Base-by-base conservation (phyloP, 2,329 filamentous ascomycete species). In the Balansia obtecta region DNA sequence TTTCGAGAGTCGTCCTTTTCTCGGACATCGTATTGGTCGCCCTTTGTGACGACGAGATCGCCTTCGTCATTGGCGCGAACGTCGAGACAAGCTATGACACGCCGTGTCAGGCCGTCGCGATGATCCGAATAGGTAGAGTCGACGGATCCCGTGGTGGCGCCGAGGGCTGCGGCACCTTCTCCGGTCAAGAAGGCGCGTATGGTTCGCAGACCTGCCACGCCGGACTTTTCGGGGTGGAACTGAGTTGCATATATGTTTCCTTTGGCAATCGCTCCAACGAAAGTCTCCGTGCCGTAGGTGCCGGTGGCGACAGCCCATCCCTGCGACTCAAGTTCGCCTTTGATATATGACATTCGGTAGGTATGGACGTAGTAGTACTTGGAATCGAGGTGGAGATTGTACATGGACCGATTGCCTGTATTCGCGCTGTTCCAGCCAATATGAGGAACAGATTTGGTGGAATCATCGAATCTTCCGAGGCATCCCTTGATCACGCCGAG, bases 281-380 rank as follows among this genome's bases (percentile, higher is more conserved):
- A 98, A 38, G 85, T 85, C 70, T 98, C 89, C 13, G 78, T 72
- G 33, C 90, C 90, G 66, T 98, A 98, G 15, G 79, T 82, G 16
- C 84, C 90, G 2, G 87, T 95, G 1, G 93, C 93, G n/a, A 97
- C 85, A 9, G 82, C 80, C 91, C 93, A 98, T 27, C 91, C 93
- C 34, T 85, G 77, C 50, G 74, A 73, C 67, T 96, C 89, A 12
- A 96, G 74, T 56, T 84, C 75, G 37, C 85, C 87, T 44, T 77
- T 68, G 48, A 70, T 69, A 65, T 96, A 95, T 3, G 84, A 84
- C 27, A 82, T 83, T 52, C 89, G 90, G 69, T 93, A 98, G 2
- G 88, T 90, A 74, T 98, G 93, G 51, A 98, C 91, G 64, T 98
- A 98, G 71, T 98, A 98, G 74, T 98, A 98, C 68, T 97, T 98